A percentile compares a stretch with the other conserved stretches of the same genome.
These are phyloP conservation scores for Uronychia setigera DNA, from an alignment of 73 alveolate species.

Conservation along the genomic window DNA sequence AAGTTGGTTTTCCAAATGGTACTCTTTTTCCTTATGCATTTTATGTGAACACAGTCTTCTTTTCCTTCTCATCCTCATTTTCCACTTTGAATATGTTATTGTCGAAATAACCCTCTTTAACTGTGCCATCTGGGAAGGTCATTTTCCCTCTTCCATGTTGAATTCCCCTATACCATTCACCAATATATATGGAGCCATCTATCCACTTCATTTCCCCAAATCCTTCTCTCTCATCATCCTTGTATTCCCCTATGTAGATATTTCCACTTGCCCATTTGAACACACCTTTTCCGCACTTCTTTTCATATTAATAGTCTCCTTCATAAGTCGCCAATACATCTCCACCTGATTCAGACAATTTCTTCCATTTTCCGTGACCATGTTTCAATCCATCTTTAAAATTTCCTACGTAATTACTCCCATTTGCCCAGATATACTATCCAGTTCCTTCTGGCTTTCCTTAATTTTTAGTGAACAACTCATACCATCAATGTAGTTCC, in stretches of 20 bases:
- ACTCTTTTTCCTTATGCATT: not conserved
- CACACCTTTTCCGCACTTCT: not conserved
- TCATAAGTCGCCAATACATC: slow-evolving; percentile 11
- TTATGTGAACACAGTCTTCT: not conserved
- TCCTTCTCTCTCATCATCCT: not conserved
- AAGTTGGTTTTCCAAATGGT: not conserved
- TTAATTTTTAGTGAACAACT: slow-evolving; percentile 15
- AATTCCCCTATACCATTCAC: slow-evolving; percentile 34
- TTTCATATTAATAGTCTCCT: slow-evolving; percentile 50
- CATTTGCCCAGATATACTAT: slow-evolving; percentile 59
- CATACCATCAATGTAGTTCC: slow-evolving; percentile 41
- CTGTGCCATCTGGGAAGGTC: not conserved
- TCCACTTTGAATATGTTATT: not conserved
- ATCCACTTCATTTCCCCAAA: slow-evolving; percentile 13
- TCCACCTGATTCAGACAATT: not conserved
- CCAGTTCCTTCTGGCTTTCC: slow-evolving; percentile 9
- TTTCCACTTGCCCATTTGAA: slow-evolving; percentile 2
- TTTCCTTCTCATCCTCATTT: not conserved
- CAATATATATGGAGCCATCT: slow-evolving; percentile 12
- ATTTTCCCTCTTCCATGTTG: slow-evolving; percentile 26
- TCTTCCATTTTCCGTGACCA: slow-evolving; percentile 55
- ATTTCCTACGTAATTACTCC: slow-evolving; percentile 33
- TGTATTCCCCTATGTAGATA: not conserved
- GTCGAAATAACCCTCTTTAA: slow-evolving; percentile 5
- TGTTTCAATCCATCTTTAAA: slow-evolving; percentile 50